These are phyloP conservation scores for Erodium moschatum DNA, from an alignment of 441 rosid species.

Conservation along the genomic window DNA sequence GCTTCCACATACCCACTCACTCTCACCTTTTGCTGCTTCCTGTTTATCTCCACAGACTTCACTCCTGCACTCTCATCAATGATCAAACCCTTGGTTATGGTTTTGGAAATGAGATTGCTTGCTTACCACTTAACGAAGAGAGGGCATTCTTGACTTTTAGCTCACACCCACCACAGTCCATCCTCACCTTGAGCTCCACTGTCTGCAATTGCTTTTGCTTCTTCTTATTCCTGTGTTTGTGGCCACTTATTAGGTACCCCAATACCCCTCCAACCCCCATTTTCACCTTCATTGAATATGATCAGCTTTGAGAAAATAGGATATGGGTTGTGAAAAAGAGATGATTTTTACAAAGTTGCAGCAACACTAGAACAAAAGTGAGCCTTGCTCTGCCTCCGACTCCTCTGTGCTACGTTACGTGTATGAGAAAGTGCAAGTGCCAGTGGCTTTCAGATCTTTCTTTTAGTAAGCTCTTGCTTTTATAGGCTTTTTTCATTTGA, in stretches of 20 bases:
- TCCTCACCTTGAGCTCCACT: conserved; percentile 82
- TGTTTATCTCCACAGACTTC: conserved; percentile 65
- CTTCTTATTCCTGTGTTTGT: too few relatives aligned
- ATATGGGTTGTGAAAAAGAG: background rate
- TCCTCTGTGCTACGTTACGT: too few relatives aligned
- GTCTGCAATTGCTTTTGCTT: conserved; percentile 64
- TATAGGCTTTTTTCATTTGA: conserved; percentile 20
- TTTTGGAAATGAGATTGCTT: background rate
- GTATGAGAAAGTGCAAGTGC: too few relatives aligned
- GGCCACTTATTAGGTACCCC: too few relatives aligned
- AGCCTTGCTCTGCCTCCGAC: background rate
- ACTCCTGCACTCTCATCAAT: conserved; percentile 42
- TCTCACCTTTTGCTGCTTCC: conserved; percentile 81
- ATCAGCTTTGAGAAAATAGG: background rate
- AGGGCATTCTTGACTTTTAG: conserved; percentile 80
- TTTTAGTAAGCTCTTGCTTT: conserved; percentile 8
- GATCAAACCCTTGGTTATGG: background rate
- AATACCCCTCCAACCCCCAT: conserved; percentile 81
- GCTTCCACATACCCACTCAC: conserved; percentile 72
- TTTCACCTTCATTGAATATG: background rate
- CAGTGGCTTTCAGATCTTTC: background rate
- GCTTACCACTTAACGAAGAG: conserved; percentile 64
- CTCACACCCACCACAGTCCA: conserved; percentile 99
- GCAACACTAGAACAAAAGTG: background rate
- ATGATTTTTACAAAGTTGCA: background rate